Conservation (phyloP, 345 rosid genomes). For the Erucastrum elatum region DNA sequence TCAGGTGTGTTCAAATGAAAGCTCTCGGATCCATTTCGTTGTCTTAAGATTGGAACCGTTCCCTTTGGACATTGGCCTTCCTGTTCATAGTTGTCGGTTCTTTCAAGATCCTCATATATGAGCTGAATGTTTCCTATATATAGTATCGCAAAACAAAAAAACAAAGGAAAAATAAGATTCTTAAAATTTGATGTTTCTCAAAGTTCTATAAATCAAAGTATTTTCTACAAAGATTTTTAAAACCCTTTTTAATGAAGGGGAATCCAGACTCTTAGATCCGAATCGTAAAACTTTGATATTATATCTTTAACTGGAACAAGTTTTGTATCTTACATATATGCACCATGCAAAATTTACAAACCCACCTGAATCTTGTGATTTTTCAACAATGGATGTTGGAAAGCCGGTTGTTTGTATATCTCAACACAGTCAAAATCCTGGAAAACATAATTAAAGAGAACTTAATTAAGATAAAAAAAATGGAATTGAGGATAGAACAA, state of each 20-base stretch:
- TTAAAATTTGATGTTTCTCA: not conserved
- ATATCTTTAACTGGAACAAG: not conserved
- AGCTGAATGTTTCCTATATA: constrained; percentile 24
- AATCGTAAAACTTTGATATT: not conserved
- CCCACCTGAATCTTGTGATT: constrained; percentile 33
- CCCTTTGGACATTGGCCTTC: constrained; percentile 24
- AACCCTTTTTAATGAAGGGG: not conserved
- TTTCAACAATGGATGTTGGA: constrained; percentile 32
- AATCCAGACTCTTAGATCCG: not conserved
- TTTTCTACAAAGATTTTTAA: not conserved
- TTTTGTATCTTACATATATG: not conserved
- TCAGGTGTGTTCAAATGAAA: constrained; percentile 16
- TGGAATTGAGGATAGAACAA: not conserved
- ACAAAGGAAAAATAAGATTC: not conserved
- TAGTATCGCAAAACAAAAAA: too few relatives aligned
- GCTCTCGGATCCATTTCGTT: constrained; percentile 1
- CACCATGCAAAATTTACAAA: not conserved
- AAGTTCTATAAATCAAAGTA: too few relatives aligned
- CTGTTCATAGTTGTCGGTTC: not conserved
- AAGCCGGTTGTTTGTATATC: constrained; percentile 30
- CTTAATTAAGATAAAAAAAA: not conserved
- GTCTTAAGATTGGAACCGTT: constrained; percentile 20
- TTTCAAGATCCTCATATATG: not conserved
- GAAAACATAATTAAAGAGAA: not conserved
- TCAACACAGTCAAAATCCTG: constrained; percentile 33